Base-by-base conservation (phyloP, 768 basidiomycete genomes). In the Phanerodontia chrysosporium region DNA sequence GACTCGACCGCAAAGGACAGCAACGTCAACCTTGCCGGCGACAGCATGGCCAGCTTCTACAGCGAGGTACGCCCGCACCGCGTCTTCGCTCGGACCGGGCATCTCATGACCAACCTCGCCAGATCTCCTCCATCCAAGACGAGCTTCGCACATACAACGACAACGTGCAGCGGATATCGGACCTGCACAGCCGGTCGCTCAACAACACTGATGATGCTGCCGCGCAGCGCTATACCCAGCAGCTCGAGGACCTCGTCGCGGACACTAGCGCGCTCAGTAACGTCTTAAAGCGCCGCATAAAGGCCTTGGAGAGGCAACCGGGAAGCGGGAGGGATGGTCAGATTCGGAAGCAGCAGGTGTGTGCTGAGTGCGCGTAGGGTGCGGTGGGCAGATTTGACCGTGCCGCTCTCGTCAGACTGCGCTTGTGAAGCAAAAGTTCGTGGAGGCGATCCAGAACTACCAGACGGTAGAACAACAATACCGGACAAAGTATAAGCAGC, bases 401-500 rank as follows among this genome's bases (percentile, higher is more conserved):
- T 21, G 45, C 45, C 18, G 14, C 14, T 32, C 30, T 29, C 16
- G 42, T n/a, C 62, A 90, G 87, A 78, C 82, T 39, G 77, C 76
- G 0, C 67, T 85, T 22, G 76, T 88, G 36, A 85, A 86, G 61
- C 76, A 78, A 25, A 90, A 87, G 68, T 92, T 92, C 60, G 68
- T 87, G 49, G 90, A 91, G 61, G 83, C 84, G 0, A 80, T 92
- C 49, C 90, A 90, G 68, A 83, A 83, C 58, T 92, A 89, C 70
- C 91, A 90, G 69, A 78, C 76, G 28, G 83, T 89, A 25, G 91
- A 92, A 70, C 85, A 84, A 62, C 85, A 88, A 62, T 83, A 82
- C 68, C 80, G 87, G 21, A 73, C 78, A 53, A 85, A 81, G 67
- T 81, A 84, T 66, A 84, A 78, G 67, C 81, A 85, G 65, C 79